Evolutionary conservation across 2,329 filamentous ascomycete species (phyloP).

Genomic region (Pseudocercospora vitis): DNA sequence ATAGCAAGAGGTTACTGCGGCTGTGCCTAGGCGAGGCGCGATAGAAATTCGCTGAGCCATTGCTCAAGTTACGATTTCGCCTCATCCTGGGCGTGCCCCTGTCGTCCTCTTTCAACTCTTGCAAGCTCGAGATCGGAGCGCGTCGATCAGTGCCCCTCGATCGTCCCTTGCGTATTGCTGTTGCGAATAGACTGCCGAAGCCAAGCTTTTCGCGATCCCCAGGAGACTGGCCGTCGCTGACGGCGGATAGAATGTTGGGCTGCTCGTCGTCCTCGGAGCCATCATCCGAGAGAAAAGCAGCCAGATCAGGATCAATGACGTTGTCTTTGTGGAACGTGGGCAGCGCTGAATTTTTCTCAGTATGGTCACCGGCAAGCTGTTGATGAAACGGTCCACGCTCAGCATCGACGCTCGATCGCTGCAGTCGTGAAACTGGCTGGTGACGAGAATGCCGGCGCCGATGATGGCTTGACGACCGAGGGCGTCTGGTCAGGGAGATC

Average conservation of each 20-base stretch:
- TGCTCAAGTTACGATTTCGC: conserved; percentile 78
- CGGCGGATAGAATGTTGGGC: conserved; percentile 75
- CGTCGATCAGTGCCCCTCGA: conserved; percentile 59
- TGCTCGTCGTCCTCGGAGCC: conserved; percentile 78
- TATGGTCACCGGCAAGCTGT: conserved; percentile 60
- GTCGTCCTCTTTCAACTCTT: conserved; percentile 60
- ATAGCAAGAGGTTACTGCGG: conserved; percentile 57
- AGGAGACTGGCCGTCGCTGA: conserved; percentile 60
- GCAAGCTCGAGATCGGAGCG: conserved; percentile 62
- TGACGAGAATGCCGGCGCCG: conserved; percentile 86
- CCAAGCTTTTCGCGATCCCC: conserved; percentile 71
- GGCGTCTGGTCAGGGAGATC: conserved; percentile 68
- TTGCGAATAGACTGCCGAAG: conserved; percentile 68
- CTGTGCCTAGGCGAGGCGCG: conserved; percentile 69
- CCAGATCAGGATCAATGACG: conserved; percentile 95
- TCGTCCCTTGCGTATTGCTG: conserved; percentile 71
- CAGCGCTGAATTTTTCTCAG: conserved; percentile 65
- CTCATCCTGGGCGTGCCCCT: conserved; percentile 46
- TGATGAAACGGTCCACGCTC: conserved; percentile 87
- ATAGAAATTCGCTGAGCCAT: conserved; percentile 71
- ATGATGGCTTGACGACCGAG: conserved; percentile 70
- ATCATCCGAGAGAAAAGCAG: conserved; percentile 91
- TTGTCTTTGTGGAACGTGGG: conserved; percentile 98
- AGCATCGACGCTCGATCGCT: conserved; percentile 66
- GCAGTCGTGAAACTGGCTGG: conserved; percentile 69